Base-by-base conservation (phyloP, 2,329 filamentous ascomycete species). In the Elsinoe batatas region DNA sequence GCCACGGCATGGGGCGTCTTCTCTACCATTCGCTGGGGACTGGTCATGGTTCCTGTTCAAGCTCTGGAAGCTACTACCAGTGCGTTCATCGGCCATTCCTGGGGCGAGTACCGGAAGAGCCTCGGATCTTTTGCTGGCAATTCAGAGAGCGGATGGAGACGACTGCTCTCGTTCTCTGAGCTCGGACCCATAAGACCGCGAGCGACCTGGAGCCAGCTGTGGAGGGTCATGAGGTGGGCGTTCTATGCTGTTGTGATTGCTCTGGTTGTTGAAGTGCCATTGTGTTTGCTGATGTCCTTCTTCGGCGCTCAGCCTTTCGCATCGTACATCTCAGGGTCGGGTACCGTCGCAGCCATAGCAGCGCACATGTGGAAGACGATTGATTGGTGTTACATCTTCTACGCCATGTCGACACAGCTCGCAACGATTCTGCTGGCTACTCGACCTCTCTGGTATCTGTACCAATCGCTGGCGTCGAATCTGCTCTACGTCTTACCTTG, bases 1-100 rank as follows among this genome's bases (percentile, higher is more conserved):
- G 81, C 83, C 0, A 88, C 84, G 0, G 83, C 84, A 0, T 89
- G 84, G 84, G 81, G 83, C 1, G 73, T 88, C 8, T 89, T 89
- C 70, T 85, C 79, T 56, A 88, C 83, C 0, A 88, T 88, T 40
- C 76, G 84, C 12, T 88, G 84, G 84, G 85, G 84, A 0, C 71
- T 88, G 0, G 72, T 88, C 30, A 89, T 88, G 84, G 83, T 88
- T 0, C 84, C 84, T 0, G 81, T 88, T 0, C 78, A 81, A 58
- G 76, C 83, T 0, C 71, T 88, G 0, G 83, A 89, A 65, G 79
- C 80, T 1, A 84, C 84, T 0, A 75, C 81, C 0, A 69, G 85
- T 0, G 74, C 81, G 0, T 88, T 87, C 62, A 74, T 86, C 13
- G 83, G 84, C 0, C 84, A 88, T 60, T 69, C 68, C 1, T 88